Conservation (phyloP, 345 rosid genomes). For the Syzygium jambos region DNA sequence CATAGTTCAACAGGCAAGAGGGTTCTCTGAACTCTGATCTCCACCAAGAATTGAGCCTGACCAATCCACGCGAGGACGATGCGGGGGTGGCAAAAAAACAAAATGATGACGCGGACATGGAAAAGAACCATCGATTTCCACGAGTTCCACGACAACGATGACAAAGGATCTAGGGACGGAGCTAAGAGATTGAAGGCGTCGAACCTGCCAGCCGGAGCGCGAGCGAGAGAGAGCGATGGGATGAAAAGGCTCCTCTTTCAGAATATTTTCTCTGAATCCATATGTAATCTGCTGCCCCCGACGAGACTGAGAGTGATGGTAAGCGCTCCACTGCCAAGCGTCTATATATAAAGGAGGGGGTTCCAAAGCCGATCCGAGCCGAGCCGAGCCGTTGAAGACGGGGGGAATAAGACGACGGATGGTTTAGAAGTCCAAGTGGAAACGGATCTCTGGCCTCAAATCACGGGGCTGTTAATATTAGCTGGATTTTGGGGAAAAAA, state of each 20-base stretch:
- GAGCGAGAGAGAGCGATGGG: background rate
- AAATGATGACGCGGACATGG: background rate
- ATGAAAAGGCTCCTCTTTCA: background rate
- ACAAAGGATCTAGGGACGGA: background rate
- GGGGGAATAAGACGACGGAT: background rate
- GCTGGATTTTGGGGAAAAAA: background rate
- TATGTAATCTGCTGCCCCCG: background rate
- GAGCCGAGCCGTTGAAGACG: background rate
- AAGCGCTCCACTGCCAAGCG: background rate
- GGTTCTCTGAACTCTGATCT: background rate
- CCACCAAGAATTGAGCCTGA: background rate
- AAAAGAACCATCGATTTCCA: background rate
- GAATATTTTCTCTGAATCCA: background rate
- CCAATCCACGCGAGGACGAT: background rate
- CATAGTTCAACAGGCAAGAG: background rate
- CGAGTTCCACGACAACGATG: background rate
- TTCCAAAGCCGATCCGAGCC: background rate
- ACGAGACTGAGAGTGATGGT: background rate
- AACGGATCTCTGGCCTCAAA: no score
- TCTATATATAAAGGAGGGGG: no score
- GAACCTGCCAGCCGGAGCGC: background rate
- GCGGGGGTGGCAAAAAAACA: background rate
- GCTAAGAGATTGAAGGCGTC: background rate
- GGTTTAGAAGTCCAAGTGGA: background rate
- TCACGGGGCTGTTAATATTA: background rate